A percentile compares a stretch with the other conserved stretches of the same genome.
phyloP scores from a whole-genome alignment of 1,284 basidiomycete genomes.

The Gymnopus androsaceus region DNA sequence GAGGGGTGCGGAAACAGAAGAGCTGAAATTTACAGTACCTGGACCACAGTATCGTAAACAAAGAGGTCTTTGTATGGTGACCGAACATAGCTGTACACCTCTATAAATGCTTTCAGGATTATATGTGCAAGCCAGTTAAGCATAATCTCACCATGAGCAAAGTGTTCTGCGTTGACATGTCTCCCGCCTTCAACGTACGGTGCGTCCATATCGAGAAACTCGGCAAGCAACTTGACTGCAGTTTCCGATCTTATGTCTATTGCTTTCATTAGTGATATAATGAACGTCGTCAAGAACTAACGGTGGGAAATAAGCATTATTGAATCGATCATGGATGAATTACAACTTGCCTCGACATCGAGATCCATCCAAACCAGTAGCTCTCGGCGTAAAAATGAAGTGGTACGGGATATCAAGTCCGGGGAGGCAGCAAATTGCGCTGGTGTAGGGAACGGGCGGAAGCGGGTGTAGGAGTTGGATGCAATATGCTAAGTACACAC shows the following conservation, averaged over 20 bases:
- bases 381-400: constrained; percentile 80
- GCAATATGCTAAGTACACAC: constrained; percentile 71
- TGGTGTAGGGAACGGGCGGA: constrained; percentile 79
- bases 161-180: constrained; percentile 80
- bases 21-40: constrained; percentile 47
- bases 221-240: constrained; percentile 77
- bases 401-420: constrained; percentile 73
- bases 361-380: constrained; percentile 80
- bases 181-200: constrained; percentile 55
- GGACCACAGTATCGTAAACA: constrained; percentile 78
- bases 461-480: constrained; percentile 80
- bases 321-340: not conserved
- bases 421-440: constrained; percentile 74
- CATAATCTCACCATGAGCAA: constrained; percentile 72
- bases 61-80: constrained; percentile 82
- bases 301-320: constrained; percentile 14
- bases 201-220: constrained; percentile 79
- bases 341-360: constrained; percentile 72
- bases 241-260: constrained; percentile 85
- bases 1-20: not conserved
- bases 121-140: not conserved
- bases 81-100: constrained; percentile 83
- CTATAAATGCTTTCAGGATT: constrained; percentile 41
- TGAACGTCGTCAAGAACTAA: constrained; percentile 78
- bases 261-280: constrained; percentile 81